These are phyloP conservation scores for Sporisorium exsertum DNA, from an alignment of 1,284 basidiomycete genomes.

Conservation along the genomic window DNA sequence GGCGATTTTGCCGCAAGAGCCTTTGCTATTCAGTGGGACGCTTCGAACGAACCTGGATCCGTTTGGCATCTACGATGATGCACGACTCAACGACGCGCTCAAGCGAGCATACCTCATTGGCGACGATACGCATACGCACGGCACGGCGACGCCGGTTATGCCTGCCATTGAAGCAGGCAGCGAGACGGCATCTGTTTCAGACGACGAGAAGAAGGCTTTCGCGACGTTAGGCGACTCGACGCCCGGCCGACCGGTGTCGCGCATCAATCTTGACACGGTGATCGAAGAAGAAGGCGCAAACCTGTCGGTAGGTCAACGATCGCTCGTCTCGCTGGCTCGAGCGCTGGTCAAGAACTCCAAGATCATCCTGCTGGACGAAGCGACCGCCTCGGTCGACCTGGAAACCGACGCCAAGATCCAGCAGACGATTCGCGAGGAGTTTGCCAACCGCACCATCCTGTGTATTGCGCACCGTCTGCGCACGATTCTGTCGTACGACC, in stretches of 20 bases:
- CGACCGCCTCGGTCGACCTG: constrained; percentile 81
- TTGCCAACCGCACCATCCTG: constrained; percentile 81
- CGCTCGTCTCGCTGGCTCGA: constrained; percentile 68
- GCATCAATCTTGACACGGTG: constrained; percentile 65
- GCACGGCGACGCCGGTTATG: constrained; percentile 32
- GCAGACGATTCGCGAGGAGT: constrained; percentile 84
- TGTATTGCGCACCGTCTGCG: constrained; percentile 80
- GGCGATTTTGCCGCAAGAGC: constrained; percentile 67
- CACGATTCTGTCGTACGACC: constrained; percentile 84
- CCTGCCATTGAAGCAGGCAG: constrained; percentile 23
- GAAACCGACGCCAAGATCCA: constrained; percentile 87
- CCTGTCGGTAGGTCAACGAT: constrained; percentile 68
- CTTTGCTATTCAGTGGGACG: constrained; percentile 69
- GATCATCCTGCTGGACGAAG: constrained; percentile 74
- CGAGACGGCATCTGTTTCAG: constrained; percentile 22
- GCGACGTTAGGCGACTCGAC: constrained; percentile 27
- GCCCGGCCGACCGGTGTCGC: constrained; percentile 33
- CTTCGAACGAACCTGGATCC: constrained; percentile 70
- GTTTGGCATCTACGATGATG: constrained; percentile 68
- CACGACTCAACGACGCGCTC: constrained; percentile 67
- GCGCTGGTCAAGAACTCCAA: constrained; percentile 66
- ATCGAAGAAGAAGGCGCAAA: constrained; percentile 69
- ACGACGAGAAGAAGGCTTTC: constrained; percentile 36
- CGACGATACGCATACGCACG: constrained; percentile 50
- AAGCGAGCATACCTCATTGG: constrained; percentile 67